These are phyloP conservation scores for Claviceps pazoutovae DNA, from an alignment of 2,329 filamentous ascomycete species.

Conservation along the genomic window DNA sequence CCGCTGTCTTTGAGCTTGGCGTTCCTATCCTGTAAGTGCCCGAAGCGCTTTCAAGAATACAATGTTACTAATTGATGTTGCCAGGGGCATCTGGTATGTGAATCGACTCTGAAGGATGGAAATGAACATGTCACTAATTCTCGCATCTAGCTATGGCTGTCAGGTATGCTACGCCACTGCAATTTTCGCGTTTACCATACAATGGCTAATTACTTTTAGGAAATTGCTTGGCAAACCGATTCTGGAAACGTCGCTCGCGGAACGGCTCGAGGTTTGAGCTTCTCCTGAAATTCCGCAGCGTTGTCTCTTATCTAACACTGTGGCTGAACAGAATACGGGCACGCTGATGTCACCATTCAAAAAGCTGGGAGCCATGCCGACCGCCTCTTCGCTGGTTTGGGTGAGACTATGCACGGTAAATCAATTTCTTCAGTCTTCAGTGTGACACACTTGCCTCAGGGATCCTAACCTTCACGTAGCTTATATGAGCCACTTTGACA, in stretches of 20 bases:
- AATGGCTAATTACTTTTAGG: constrained; percentile 32
- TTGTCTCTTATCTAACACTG: background rate
- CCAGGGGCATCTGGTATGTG: constrained; percentile 40
- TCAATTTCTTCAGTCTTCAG: background rate
- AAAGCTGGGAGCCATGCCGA: constrained; percentile 46
- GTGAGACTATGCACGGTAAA: constrained; percentile 44
- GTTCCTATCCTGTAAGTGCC: constrained; percentile 10
- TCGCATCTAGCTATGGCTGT: background rate
- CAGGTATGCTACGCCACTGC: background rate
- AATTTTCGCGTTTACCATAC: background rate
- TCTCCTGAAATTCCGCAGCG: background rate
- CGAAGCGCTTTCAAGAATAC: background rate
- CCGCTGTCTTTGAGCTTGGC: constrained; percentile 32
- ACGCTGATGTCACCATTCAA: constrained; percentile 35
- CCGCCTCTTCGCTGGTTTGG: constrained; percentile 63
- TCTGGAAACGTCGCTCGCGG: constrained; percentile 41
- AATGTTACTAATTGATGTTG: background rate
- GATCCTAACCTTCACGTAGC: constrained; percentile 20
- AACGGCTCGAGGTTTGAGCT: background rate
- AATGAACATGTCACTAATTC: background rate
- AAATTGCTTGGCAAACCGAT: constrained; percentile 48
- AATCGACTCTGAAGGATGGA: background rate
- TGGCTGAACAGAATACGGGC: constrained; percentile 30
- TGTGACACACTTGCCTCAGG: background rate
- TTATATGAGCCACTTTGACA: constrained; percentile 86